Evolutionary conservation across 2,329 filamentous ascomycete species (phyloP).

Genomic region (Aspergillus eucalypticola): DNA sequence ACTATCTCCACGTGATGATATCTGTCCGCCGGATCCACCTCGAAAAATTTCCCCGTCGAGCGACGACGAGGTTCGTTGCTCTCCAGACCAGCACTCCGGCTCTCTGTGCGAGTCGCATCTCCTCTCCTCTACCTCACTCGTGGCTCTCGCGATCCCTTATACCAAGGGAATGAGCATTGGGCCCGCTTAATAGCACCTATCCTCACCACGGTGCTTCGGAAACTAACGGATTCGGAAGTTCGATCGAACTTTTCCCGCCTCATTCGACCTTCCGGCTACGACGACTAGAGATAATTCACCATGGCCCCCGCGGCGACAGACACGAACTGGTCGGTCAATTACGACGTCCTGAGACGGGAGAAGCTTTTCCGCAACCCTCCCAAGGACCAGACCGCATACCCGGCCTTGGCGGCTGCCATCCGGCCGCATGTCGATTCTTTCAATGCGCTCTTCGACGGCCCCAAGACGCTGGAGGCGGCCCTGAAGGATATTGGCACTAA

Average conservation of each 20-base stretch:
- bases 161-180: constrained; percentile 10
- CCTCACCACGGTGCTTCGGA: constrained; percentile 2
- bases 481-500: constrained; percentile 89
- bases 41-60: constrained; percentile 43
- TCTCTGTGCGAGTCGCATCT: constrained; percentile 17
- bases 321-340: constrained; percentile 80
- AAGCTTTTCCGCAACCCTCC: constrained; percentile 87
- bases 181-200: constrained; percentile 3
- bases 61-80: constrained; percentile 24
- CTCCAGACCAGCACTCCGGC: constrained; percentile 21
- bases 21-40: constrained; percentile 32
- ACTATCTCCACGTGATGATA: constrained; percentile 47
- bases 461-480: constrained; percentile 72
- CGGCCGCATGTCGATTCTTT: constrained; percentile 93
- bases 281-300: constrained; percentile 18
- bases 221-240: constrained; percentile 8
- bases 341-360: constrained; percentile 81
- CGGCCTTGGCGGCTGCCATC: constrained; percentile 79
- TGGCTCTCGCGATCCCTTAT: not conserved
- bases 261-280: constrained; percentile 15
- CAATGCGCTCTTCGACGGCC: constrained; percentile 78
- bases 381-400: constrained; percentile 83
- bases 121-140: not conserved
- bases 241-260: constrained; percentile 19
- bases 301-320: constrained; percentile 62